Evolutionary conservation across 1,139 yeast genomes (phyloP).

Genomic region (Blastobotrys persicus): DNA sequence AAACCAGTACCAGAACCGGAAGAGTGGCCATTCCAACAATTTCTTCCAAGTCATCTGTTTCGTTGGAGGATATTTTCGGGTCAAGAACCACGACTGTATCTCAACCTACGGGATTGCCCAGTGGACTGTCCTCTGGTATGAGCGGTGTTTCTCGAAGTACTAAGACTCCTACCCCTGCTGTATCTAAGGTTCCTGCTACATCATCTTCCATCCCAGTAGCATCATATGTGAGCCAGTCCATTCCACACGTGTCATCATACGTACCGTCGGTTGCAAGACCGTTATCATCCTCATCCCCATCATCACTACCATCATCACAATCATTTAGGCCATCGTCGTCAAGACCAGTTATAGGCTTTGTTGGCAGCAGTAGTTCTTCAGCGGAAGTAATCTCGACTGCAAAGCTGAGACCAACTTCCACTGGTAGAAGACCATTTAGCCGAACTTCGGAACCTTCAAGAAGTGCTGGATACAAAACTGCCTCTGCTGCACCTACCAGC

Average conservation of each 20-base stretch:
- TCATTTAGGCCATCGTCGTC: not conserved
- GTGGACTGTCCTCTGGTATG: not conserved
- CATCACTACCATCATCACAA: not conserved
- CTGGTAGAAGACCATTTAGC: not conserved
- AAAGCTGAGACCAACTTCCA: not conserved
- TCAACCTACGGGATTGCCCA: slow-evolving; percentile 11
- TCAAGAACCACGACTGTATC: slow-evolving; percentile 13
- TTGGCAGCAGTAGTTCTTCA: not conserved
- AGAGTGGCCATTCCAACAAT: slow-evolving; percentile 7
- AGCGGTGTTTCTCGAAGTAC: too few relatives aligned
- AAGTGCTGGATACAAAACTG: not conserved
- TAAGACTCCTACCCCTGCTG: too few relatives aligned
- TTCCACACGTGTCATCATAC: not conserved
- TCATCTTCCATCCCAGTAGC: slow-evolving; percentile 1
- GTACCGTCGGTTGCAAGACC: not conserved
- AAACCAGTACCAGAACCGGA: slow-evolving; percentile 4
- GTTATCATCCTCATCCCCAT: not conserved
- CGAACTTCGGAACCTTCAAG: not conserved
- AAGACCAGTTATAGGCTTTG: not conserved
- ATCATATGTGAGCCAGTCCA: not conserved
- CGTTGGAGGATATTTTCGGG: slow-evolving; percentile 4
- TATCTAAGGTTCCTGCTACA: not conserved
- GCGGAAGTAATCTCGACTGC: not conserved
- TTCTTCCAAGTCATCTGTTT: slow-evolving; percentile 6
- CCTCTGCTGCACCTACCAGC: not conserved